Percentiles rank a stretch among this genome's conserved stretches.
phyloP scores from a whole-genome alignment of 805 yeast species.

The Ogataea naganishii region DNA sequence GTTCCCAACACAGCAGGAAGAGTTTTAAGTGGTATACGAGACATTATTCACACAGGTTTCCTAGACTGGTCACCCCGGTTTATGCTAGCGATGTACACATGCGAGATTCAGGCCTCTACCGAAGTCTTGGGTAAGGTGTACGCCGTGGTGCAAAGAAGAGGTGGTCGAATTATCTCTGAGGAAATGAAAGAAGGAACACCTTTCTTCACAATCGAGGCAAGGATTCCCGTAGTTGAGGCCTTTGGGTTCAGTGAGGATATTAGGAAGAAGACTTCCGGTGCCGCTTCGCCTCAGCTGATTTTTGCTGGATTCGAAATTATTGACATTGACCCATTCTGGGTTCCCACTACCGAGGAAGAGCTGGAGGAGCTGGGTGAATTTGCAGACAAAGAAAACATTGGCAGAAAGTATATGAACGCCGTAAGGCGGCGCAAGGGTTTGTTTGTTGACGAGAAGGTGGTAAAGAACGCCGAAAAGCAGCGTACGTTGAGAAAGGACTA shows the following conservation, averaged over 20 bases:
- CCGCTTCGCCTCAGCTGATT: slow-evolving; percentile 92
- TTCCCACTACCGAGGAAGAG: slow-evolving; percentile 95
- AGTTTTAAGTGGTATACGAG: slow-evolving; percentile 63
- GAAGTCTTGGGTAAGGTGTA: slow-evolving; percentile 95
- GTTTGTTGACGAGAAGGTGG: slow-evolving; percentile 81
- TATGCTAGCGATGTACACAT: slow-evolving; percentile 85
- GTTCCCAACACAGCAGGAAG: slow-evolving; percentile 57
- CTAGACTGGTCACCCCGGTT: slow-evolving; percentile 82
- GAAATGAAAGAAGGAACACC: slow-evolving; percentile 99
- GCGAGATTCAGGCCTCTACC: slow-evolving; percentile 92
- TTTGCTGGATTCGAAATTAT: slow-evolving; percentile 82
- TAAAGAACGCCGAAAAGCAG: slow-evolving; percentile 90
- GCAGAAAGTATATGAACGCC: slow-evolving; percentile 74
- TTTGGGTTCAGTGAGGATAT: slow-evolving; percentile 96
- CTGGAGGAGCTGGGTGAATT: slow-evolving; percentile 86
- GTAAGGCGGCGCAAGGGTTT: slow-evolving; percentile 85
- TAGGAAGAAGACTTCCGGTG: slow-evolving; percentile 88
- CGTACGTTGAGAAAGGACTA: slow-evolving; percentile 72
- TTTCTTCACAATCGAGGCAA: slow-evolving; percentile 78
- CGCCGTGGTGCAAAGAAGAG: slow-evolving; percentile 83
- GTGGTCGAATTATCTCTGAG: slow-evolving; percentile 79
- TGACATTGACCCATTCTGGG: slow-evolving; percentile 97
- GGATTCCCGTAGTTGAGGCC: slow-evolving; percentile 89
- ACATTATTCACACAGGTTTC: slow-evolving; percentile 61
- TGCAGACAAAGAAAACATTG: slow-evolving; percentile 89